Evolutionary conservation across 148 eudicot species (phyloP).

Genomic region (Vaccinium vitisidaea): DNA sequence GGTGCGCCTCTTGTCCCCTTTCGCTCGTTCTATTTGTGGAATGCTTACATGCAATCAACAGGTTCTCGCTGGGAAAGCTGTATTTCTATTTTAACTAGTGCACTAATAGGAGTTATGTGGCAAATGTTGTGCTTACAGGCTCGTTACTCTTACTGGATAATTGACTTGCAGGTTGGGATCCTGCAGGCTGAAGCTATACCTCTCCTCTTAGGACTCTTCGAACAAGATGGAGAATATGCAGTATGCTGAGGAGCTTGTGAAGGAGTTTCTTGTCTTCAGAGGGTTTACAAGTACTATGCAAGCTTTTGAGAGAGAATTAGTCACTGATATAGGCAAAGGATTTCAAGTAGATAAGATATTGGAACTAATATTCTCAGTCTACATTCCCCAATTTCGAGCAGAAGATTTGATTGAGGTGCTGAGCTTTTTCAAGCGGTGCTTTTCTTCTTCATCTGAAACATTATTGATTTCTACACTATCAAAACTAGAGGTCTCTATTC

Average conservation of each 20-base stretch:
- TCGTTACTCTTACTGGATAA: background rate
- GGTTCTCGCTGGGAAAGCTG: background rate
- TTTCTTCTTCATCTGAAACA: constrained; percentile 60
- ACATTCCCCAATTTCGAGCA: constrained; percentile 72
- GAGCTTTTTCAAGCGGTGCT: constrained; percentile 64
- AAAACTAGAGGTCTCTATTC: constrained; percentile 66
- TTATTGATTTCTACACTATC: constrained; percentile 43
- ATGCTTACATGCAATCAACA: background rate
- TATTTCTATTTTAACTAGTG: background rate
- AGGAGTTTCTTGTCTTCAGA: constrained; percentile 85
- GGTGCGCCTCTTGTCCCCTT: background rate
- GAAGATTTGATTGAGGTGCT: constrained; percentile 66
- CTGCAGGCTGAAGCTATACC: constrained; percentile 3
- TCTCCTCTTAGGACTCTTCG: constrained; percentile 19
- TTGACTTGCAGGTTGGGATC: constrained; percentile 1
- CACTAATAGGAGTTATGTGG: background rate
- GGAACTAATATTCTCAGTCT: constrained; percentile 71
- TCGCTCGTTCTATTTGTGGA: background rate
- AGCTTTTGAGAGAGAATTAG: constrained; percentile 68
- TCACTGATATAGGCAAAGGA: constrained; percentile 75
- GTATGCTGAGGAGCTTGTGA: constrained; percentile 88
- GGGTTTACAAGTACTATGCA: constrained; percentile 87
- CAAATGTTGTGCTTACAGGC: background rate
- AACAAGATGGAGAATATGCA: constrained; percentile 75
- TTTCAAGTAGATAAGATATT: constrained; percentile 86